Base-by-base conservation (phyloP, 1,139 yeast species). In the Yamadazyma triangularis region DNA sequence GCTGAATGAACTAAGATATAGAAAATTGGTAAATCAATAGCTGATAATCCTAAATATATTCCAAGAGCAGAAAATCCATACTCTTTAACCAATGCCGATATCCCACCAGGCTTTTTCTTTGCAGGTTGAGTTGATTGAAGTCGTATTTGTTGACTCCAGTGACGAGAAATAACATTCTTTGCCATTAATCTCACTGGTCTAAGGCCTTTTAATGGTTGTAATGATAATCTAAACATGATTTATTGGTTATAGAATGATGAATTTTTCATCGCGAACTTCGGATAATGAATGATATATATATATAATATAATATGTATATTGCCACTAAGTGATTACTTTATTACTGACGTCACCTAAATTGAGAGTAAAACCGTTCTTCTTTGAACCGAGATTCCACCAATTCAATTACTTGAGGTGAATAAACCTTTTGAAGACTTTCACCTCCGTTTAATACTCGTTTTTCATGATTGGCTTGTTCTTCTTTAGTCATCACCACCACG, bases 11-110 rank as follows among this genome's bases (percentile, higher is more conserved):
- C 97, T 28, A 85, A 50, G 13, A 83, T 47, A 51, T 81, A 91
- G 53, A 94, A 86, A 4, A 88, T 44, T 1, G 97, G 97, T 42
- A 86, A 67, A 51, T 91, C 98, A 25, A 91, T 55, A 16, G 70
- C 65, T 2, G 86, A 70, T 13, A 91, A 55, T 0, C 73, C 81
- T 23, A 87, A 50, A 51, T 91, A 91, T 0, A 91, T 88, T 10
- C 87, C 96, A 13, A 91, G 60, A 0, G 96, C 97, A 6, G 94
- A 77, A 63, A 81, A 86, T 1, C 99, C 99, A 54, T 91, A 91
- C 51, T 84, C 83, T 49, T 83, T 80, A 55, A 86, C 73, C 41
- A 91, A 64, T 5, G 76, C 82, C 54, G 77, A 84, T 33, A 87
- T 60, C 5, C 83, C 81, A 2, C 63, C 57, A 10, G 68, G 54